Conservation (phyloP, 2,329 filamentous ascomycete genomes). For the Cercospora janseana region DNA sequence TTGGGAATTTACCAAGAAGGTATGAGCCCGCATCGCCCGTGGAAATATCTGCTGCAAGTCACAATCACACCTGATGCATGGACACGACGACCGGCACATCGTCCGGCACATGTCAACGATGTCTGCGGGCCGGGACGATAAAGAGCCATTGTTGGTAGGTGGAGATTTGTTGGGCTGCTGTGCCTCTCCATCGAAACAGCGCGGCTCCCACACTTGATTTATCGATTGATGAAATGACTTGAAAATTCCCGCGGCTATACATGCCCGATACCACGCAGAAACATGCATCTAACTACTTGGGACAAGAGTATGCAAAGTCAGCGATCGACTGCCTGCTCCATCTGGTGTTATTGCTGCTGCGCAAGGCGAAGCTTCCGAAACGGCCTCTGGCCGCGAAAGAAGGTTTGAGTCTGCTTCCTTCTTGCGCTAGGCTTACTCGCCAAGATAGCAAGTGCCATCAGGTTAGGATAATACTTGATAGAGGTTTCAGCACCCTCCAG, state of each 20-base stretch:
- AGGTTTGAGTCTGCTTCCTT: conserved; percentile 12
- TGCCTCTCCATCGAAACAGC: no score
- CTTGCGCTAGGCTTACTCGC: conserved; percentile 24
- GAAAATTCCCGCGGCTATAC: neutral
- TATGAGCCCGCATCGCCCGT: neutral
- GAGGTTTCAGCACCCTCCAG: conserved; percentile 9
- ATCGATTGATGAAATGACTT: no score
- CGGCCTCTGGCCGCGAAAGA: conserved; percentile 9
- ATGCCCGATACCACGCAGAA: conserved; percentile 3
- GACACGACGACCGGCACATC: no score
- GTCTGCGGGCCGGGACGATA: no score
- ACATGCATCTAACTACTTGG: conserved; percentile 8
- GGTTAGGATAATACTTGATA: conserved; percentile 14
- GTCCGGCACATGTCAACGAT: no score
- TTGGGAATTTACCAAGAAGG: neutral
- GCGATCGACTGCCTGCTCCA: conserved; percentile 10
- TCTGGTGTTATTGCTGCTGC: conserved; percentile 10
- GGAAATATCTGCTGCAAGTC: neutral
- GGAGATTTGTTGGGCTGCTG: no score
- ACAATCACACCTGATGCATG: neutral
- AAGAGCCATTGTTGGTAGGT: no score
- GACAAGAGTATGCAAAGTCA: conserved; percentile 12
- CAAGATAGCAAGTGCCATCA: conserved; percentile 19
- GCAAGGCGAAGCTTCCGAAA: conserved; percentile 11
- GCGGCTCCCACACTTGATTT: no score